phyloP scores from a whole-genome alignment of 73 alveolate genomes.

The Breviolum minutum region DNA sequence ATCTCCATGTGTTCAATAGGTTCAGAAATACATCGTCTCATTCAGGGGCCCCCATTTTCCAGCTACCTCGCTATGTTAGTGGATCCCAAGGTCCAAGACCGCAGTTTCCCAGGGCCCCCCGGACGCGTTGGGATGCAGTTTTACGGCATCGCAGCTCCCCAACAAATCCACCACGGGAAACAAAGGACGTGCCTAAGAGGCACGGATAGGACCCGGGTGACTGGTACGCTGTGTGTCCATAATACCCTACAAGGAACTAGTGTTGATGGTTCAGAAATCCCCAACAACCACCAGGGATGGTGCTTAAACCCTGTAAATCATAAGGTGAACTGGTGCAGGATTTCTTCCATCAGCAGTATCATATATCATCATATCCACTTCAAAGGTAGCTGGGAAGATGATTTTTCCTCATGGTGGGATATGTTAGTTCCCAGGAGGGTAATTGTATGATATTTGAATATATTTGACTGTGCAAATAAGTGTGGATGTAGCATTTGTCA shows the following conservation, averaged over 20 bases:
- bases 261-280: too few relatives aligned
- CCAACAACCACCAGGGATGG: too few relatives aligned
- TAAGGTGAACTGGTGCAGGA: too few relatives aligned
- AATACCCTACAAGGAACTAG: not conserved
- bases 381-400: too few relatives aligned
- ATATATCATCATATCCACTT: too few relatives aligned
- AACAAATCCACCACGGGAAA: conserved; percentile 52
- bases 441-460: not conserved
- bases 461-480: not conserved
- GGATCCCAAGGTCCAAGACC: not conserved
- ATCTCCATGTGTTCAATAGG: too few relatives aligned
- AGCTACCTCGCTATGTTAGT: too few relatives aligned
- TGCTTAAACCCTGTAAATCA: too few relatives aligned
- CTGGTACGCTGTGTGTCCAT: not conserved
- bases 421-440: not conserved
- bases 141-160: conserved; percentile 37
- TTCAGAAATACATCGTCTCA: not conserved
- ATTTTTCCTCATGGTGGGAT: too few relatives aligned
- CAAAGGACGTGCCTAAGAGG: not conserved
- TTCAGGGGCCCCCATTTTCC: not conserved
- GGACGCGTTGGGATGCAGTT: not conserved
- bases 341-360: too few relatives aligned
- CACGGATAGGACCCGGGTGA: not conserved
- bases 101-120: not conserved
- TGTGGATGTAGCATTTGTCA: not conserved